Evolutionary conservation across 2,329 filamentous ascomycete genomes (phyloP), one percentile per base, ranked within the genome.

Genomic region (Colletotrichum tamarilloi): DNA sequence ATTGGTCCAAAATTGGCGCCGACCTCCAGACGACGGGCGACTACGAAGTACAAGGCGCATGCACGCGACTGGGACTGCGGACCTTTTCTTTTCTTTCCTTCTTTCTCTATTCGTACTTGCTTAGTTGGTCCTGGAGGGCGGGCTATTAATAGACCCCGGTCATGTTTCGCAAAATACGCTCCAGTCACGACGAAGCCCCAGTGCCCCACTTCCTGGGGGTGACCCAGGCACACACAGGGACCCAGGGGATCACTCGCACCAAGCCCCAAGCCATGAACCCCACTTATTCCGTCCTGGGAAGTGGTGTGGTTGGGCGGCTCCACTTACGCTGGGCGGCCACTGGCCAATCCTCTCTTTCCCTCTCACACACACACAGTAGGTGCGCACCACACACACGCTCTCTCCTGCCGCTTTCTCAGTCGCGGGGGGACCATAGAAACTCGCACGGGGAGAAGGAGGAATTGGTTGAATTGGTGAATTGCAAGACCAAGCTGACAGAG

Each of bases 121-220:
- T 11, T 12, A 35, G 32, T 35, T 35, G 32, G 32, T 12, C 32
- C 32, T 35, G 32, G 11, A 16, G 42, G 42, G 42, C 8, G 63
- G 65, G 49, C 72, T 74, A 74, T 74, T 74, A 74, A 74, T 74
- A 74, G 68, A 30, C 72, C 68, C 72, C 30, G 62, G 58, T 58
- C 62, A 59, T 60, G 68, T 72, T 74, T 74, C 68, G 62, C 62
- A 74, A 67, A 72, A 59, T 68, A 72, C 46, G 49, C 35, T 72
- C 72, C 62, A 74, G 67, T 74, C 72, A 72, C 68, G 67, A 73
- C 38, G 70, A 64, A 62, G 67, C 59, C 66, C 62, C 62, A 35
- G 7, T 49, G 42, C 42, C 60, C 49, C 46, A 55, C 46, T 64
- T 28, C 60, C n/a, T 55, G 52, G 22, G 52, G 52, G 49, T 8